These are phyloP conservation scores for Lasiodiplodia hormozganensis DNA, from an alignment of 2,329 filamentous ascomycete genomes.

Conservation along the genomic window DNA sequence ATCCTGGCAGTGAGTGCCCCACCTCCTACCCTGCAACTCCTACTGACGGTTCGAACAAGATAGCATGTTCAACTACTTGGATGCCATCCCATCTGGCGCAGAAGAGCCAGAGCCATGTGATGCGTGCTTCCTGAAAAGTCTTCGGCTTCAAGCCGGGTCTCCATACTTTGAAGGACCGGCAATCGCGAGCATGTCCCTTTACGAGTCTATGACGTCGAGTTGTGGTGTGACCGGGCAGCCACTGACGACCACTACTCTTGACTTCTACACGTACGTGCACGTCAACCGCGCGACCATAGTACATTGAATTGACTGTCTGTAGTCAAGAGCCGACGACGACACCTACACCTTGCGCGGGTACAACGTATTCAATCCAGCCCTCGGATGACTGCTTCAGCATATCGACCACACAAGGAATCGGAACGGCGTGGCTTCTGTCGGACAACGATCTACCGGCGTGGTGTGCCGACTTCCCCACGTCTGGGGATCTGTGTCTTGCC, in stretches of 20 bases:
- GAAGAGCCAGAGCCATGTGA: background rate
- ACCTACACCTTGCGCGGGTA: background rate
- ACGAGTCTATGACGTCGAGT: slow-evolving; percentile 22
- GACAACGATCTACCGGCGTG: background rate
- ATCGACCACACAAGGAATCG: background rate
- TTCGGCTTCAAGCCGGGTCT: background rate
- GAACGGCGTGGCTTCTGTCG: background rate
- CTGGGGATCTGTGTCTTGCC: background rate
- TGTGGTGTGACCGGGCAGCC: background rate
- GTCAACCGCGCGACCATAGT: too few species aligned
- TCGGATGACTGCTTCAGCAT: slow-evolving; percentile 6
- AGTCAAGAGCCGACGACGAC: background rate
- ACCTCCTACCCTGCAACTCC: background rate
- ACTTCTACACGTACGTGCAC: background rate
- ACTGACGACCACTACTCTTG: background rate
- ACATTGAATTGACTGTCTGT: background rate
- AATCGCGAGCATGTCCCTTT: background rate
- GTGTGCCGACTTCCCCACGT: background rate
- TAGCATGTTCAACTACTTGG: slow-evolving; percentile 1
- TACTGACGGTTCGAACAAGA: background rate
- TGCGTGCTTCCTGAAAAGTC: background rate
- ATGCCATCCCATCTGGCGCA: background rate
- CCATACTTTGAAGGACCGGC: background rate
- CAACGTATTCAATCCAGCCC: background rate
- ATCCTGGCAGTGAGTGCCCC: background rate